Percentiles rank a stretch among this genome's conserved stretches.
phyloP scores from a whole-genome alignment of 2,329 filamentous ascomycete genomes.

The Rhinocladiella similis region DNA sequence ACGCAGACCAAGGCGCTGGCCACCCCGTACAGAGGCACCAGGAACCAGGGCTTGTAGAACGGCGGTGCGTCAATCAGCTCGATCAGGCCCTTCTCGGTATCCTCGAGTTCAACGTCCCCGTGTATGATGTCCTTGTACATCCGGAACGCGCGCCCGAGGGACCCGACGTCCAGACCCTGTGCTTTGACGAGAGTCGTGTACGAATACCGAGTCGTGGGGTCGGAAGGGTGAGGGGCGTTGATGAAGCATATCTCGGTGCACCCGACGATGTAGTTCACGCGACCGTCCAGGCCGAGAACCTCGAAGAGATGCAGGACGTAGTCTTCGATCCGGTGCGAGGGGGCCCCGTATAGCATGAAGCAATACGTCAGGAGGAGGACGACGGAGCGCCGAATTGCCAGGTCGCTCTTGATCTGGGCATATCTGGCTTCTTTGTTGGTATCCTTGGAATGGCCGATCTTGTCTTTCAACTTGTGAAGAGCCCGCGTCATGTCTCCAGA shows the following conservation, averaged over 20 bases:
- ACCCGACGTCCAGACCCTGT: neutral
- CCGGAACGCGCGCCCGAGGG: neutral
- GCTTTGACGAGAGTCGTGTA: slow-evolving; percentile 2
- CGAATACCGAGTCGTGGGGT: neutral
- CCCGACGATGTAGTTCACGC: slow-evolving; percentile 1
- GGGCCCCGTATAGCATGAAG: neutral
- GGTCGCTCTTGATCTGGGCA: neutral
- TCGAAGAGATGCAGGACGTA: neutral
- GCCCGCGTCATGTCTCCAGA: neutral
- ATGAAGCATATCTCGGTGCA: slow-evolving; percentile 3
- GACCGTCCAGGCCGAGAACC: neutral
- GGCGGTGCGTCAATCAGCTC: neutral
- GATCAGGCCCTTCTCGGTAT: neutral
- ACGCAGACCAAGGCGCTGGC: neutral
- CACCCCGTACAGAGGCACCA: slow-evolving; percentile 1
- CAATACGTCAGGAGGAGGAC: neutral
- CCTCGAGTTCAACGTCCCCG: neutral
- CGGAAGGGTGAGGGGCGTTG: neutral
- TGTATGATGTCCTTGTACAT: neutral
- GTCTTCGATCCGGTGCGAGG: slow-evolving; percentile 1
- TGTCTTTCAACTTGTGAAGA: neutral
- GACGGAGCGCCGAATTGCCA: neutral
- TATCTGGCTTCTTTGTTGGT: neutral
- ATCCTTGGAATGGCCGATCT: neutral
- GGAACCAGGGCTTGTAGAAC: slow-evolving; percentile 1